These are phyloP conservation scores for Plectosphaerella sp. DNA, from an alignment of 2,329 filamentous ascomycete genomes.

Conservation along the genomic window DNA sequence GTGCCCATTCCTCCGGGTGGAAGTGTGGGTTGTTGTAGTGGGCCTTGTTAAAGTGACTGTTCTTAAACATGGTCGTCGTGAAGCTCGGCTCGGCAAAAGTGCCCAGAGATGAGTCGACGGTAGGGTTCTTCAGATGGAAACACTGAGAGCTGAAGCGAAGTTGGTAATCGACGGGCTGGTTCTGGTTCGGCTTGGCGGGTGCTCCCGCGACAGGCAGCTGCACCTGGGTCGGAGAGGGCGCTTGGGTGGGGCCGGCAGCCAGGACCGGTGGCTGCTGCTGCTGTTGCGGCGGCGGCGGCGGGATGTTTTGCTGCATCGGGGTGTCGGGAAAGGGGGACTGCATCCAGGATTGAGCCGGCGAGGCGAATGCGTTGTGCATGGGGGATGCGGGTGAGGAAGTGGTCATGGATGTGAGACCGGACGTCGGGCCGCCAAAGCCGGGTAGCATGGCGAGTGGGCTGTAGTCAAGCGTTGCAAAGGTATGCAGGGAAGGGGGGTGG, in stretches of 20 bases:
- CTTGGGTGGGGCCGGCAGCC: slow-evolving; percentile 6
- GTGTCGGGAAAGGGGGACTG: slow-evolving; percentile 25
- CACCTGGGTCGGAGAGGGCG: slow-evolving; percentile 3
- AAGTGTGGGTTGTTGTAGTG: slow-evolving; percentile 61
- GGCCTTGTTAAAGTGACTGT: slow-evolving; percentile 62
- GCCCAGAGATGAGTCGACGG: slow-evolving; percentile 4
- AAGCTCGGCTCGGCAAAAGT: slow-evolving; percentile 41
- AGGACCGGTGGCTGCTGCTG: slow-evolving; percentile 2
- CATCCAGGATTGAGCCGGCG: slow-evolving; percentile 31
- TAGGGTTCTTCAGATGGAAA: slow-evolving; percentile 39
- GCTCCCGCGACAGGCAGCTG: no score
- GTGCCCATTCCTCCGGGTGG: slow-evolving; percentile 39
- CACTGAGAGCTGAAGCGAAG: slow-evolving; percentile 51
- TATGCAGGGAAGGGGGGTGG: slow-evolving; percentile 31
- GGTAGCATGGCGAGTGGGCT: slow-evolving; percentile 43
- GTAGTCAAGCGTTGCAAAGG: slow-evolving; percentile 38
- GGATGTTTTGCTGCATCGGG: slow-evolving; percentile 18
- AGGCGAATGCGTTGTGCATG: slow-evolving; percentile 19
- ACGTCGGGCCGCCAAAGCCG: slow-evolving; percentile 26
- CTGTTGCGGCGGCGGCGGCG: slow-evolving; percentile 22
- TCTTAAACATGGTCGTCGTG: slow-evolving; percentile 58
- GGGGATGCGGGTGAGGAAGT: slow-evolving; percentile 20
- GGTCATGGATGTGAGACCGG: slow-evolving; percentile 26
- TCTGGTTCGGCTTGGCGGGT: neutral
- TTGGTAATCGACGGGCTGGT: slow-evolving; percentile 21